Conservation (phyloP, 805 yeast species). For the Wickerhamomyces bovis region DNA sequence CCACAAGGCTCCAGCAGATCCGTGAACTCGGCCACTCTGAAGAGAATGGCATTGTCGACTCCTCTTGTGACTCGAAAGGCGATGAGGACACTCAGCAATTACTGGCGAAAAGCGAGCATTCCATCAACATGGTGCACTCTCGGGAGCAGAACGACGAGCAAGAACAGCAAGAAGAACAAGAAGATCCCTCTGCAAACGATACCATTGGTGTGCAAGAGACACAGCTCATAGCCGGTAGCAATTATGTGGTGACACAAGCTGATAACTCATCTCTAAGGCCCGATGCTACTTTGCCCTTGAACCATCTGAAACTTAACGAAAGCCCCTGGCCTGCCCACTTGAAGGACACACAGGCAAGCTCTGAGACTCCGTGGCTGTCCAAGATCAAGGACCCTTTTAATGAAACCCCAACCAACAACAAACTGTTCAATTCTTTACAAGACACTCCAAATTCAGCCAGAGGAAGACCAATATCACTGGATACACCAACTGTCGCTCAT, state of each 20-base stretch:
- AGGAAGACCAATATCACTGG: neutral
- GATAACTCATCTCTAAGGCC: neutral
- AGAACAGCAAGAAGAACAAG: neutral
- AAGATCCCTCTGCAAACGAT: constrained; percentile 1
- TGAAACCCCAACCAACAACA: constrained; percentile 16
- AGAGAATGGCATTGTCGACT: constrained; percentile 20
- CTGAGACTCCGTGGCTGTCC: constrained; percentile 23
- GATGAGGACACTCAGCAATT: constrained; percentile 17
- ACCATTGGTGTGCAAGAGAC: neutral
- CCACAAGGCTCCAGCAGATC: constrained; percentile 6
- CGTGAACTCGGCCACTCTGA: constrained; percentile 14
- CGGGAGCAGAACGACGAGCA: neutral
- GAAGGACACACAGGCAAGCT: constrained; percentile 26
- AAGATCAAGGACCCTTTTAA: constrained; percentile 34
- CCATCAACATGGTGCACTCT: neutral
- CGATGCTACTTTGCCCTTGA: neutral
- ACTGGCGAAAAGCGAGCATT: neutral
- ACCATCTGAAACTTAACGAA: constrained; percentile 1
- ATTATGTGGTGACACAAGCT: neutral
- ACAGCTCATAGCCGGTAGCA: neutral
- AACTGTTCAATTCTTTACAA: constrained; percentile 5
- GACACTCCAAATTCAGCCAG: constrained; percentile 14
- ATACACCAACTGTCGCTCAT: constrained; percentile 12
- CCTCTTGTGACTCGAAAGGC: constrained; percentile 19
- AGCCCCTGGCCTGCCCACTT: constrained; percentile 21